Evolutionary conservation across 164 flowering plant genomes (phyloP).

Genomic region (Stephania japonica): DNA sequence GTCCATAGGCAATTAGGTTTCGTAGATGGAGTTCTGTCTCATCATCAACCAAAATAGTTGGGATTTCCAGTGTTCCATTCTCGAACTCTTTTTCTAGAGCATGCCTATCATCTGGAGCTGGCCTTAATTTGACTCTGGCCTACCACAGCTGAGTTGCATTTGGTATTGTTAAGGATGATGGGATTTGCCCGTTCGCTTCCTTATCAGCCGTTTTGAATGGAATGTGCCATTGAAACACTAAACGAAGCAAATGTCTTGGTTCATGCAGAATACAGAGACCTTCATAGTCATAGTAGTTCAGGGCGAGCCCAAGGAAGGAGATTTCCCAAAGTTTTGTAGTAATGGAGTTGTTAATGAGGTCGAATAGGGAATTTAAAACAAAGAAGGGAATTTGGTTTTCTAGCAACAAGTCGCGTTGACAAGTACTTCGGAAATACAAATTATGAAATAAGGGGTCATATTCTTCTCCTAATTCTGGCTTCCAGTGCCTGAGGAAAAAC

Average conservation of each 20-base stretch:
- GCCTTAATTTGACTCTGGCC: not conserved
- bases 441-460: not conserved
- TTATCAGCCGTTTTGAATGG: not conserved
- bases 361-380: slow-evolving; percentile 10
- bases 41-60: too few species aligned
- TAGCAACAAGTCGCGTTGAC: slow-evolving; percentile 19
- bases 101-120: too few species aligned
- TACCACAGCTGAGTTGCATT: not conserved
- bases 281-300: not conserved
- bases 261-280: too few species aligned
- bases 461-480: not conserved
- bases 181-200: not conserved
- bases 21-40: too few species aligned
- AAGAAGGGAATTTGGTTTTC: slow-evolving; percentile 34
- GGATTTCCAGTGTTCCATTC: too few species aligned
- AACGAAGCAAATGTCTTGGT: not conserved
- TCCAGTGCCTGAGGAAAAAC: not conserved
- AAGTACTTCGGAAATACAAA: not conserved
- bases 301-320: not conserved
- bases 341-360: not conserved
- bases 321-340: not conserved
- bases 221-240: not conserved
- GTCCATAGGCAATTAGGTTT: too few species aligned
- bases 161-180: not conserved
- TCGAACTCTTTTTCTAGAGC: too few species aligned